Evolutionary conservation across 768 basidiomycete genomes (phyloP).

Genomic region (Mycena alexandri): DNA sequence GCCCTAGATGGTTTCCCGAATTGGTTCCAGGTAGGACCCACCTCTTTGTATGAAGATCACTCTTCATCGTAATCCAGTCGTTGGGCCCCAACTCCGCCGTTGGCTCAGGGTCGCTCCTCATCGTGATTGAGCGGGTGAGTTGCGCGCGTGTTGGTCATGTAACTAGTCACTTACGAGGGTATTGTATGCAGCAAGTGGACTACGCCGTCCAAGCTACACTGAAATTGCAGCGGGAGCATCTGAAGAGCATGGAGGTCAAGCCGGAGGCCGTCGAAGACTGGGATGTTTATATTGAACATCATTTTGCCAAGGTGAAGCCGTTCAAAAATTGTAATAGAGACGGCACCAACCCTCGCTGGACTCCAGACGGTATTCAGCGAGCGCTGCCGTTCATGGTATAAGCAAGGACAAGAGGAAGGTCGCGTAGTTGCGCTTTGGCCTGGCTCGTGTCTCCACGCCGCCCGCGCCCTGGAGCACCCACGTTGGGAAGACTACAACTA

Average conservation of each 20-base stretch:
- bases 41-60: constrained; percentile 47
- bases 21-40: constrained; percentile 66
- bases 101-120: constrained; percentile 62
- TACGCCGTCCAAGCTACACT: constrained; percentile 66
- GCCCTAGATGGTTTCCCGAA: constrained; percentile 78
- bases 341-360: background rate
- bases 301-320: constrained; percentile 57
- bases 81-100: constrained; percentile 54
- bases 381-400: constrained; percentile 76
- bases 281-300: constrained; percentile 64
- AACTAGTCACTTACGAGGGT: background rate
- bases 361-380: constrained; percentile 68
- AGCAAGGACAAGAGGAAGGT: constrained; percentile 69
- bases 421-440: constrained; percentile 72
- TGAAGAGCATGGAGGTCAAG: constrained; percentile 74
- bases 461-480: constrained; percentile 62
- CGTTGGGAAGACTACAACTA: constrained; percentile 77
- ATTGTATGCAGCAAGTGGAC: constrained; percentile 55
- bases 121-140: constrained; percentile 60
- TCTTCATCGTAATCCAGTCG: constrained; percentile 66
- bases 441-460: constrained; percentile 66
- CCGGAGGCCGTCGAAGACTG: constrained; percentile 71
- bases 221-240: constrained; percentile 73
- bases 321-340: too few relatives aligned
- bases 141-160: too few relatives aligned